A percentile compares a stretch with the other conserved stretches of the same genome.
Conservation (phyloP, 148 eudicot species). For the Amaranthus palmeri region DNA sequence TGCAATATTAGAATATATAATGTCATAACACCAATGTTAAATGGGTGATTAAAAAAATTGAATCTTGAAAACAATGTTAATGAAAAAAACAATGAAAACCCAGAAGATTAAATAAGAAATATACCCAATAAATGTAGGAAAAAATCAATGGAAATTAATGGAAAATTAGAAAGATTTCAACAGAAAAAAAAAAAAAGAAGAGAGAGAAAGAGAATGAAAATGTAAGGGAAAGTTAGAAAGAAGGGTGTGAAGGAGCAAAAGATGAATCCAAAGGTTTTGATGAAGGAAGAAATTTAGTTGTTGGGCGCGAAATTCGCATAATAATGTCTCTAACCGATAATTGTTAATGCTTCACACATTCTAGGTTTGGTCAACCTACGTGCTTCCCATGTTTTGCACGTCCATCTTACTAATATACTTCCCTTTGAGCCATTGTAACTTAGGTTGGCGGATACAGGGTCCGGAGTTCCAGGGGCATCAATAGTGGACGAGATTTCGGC, state of each 20-base stretch:
- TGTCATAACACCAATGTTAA: too few relatives aligned
- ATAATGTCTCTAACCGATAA: conserved; percentile 12
- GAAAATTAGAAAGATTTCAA: conserved; percentile 2
- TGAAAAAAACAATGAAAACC: background rate
- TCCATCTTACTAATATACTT: too few relatives aligned
- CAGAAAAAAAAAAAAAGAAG: too few relatives aligned
- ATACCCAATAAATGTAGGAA: conserved; percentile 15
- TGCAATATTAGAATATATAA: too few relatives aligned
- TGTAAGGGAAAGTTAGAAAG: too few relatives aligned
- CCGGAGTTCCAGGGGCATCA: too few relatives aligned
- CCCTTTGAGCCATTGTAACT: too few relatives aligned
- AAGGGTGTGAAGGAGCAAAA: background rate
- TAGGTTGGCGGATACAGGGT: too few relatives aligned
- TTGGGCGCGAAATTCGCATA: conserved; percentile 37
- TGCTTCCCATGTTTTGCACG: conserved; percentile 31
- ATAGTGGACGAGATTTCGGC: too few relatives aligned
- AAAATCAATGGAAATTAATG: background rate
- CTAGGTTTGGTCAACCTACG: too few relatives aligned
- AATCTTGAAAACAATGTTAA: background rate
- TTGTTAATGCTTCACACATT: too few relatives aligned
- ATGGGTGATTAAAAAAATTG: background rate
- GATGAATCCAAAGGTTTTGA: too few relatives aligned
- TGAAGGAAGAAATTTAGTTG: conserved; percentile 12
- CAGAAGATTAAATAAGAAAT: background rate
- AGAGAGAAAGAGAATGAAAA: background rate